Percentiles rank a stretch among this genome's conserved stretches.
Conservation (phyloP, 768 basidiomycete species). For the Daedaleopsis sinensis region DNA sequence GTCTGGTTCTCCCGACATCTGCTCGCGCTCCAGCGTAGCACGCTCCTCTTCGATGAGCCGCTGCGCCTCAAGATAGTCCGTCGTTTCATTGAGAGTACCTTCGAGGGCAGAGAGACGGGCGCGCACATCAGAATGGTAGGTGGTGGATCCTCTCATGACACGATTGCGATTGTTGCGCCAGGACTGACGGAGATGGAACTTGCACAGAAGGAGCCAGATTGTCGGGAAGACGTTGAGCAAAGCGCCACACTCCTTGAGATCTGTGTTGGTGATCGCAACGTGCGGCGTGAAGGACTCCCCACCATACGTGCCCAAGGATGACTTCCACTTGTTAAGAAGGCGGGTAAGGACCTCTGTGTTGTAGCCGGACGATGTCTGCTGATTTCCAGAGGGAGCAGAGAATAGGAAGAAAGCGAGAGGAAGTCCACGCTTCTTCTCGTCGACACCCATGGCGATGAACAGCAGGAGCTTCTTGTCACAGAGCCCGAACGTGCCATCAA, state of each 20-base stretch:
- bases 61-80: not conserved
- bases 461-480: conserved; percentile 27
- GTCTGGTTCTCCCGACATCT: too few relatives aligned
- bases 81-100: not conserved
- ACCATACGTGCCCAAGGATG: not conserved
- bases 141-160: not conserved
- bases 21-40: too few relatives aligned
- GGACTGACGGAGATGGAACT: conserved; percentile 41
- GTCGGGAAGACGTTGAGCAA: conserved; percentile 33
- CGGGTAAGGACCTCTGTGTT: conserved; percentile 26
- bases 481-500: conserved; percentile 30
- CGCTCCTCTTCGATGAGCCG: not conserved
- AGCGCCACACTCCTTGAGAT: conserved; percentile 36
- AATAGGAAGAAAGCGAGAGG: conserved; percentile 38
- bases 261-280: conserved; percentile 39
- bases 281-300: conserved; percentile 2
- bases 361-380: conserved; percentile 32
- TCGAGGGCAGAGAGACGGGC: not conserved
- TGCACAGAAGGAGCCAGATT: conserved; percentile 39
- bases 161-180: conserved; percentile 36
- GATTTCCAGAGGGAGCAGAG: conserved; percentile 34
- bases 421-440: conserved; percentile 32
- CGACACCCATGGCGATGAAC: conserved; percentile 37
- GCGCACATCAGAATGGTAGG: not conserved
- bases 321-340: not conserved